phyloP scores from a whole-genome alignment of 805 yeast genomes.

The Barnettozyma californica region DNA sequence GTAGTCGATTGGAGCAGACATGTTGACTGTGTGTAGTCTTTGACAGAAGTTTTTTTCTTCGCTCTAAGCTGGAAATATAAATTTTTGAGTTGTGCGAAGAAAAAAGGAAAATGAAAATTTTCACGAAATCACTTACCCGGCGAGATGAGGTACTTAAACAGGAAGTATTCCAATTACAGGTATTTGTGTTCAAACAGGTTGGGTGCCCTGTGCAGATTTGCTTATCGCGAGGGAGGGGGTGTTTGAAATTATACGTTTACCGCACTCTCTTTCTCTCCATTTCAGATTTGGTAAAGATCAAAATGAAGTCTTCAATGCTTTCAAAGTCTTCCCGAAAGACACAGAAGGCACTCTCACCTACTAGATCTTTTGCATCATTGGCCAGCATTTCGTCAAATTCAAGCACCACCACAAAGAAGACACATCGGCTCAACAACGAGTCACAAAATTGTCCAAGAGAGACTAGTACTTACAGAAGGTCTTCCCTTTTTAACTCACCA shows the following conservation, averaged over 20 bases:
- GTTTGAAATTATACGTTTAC: too few species aligned
- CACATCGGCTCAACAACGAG: neutral
- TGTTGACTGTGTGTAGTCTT: conserved; percentile 3
- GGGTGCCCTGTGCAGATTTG: neutral
- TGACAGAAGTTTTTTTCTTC: neutral
- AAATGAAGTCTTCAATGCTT: conserved; percentile 6
- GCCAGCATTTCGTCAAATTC: neutral
- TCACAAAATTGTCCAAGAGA: neutral
- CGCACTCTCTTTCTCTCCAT: neutral
- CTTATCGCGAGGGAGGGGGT: neutral
- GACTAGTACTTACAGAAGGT: neutral
- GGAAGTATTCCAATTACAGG: neutral
- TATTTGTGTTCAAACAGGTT: neutral
- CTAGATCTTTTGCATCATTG: neutral
- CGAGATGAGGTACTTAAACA: conserved; percentile 2
- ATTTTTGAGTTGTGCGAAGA: neutral
- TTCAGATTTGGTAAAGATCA: neutral
- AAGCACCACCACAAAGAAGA: neutral
- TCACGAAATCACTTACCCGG: conserved; percentile 7
- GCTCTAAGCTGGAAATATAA: neutral
- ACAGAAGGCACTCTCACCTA: neutral
- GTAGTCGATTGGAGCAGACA: conserved; percentile 76
- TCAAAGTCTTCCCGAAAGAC: neutral
- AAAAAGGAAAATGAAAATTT: conserved; percentile 8
- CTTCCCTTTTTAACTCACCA: conserved; percentile 21